Base-by-base conservation (phyloP, 352 stramenopile genomes). In the Phytophthora pistaciae region DNA sequence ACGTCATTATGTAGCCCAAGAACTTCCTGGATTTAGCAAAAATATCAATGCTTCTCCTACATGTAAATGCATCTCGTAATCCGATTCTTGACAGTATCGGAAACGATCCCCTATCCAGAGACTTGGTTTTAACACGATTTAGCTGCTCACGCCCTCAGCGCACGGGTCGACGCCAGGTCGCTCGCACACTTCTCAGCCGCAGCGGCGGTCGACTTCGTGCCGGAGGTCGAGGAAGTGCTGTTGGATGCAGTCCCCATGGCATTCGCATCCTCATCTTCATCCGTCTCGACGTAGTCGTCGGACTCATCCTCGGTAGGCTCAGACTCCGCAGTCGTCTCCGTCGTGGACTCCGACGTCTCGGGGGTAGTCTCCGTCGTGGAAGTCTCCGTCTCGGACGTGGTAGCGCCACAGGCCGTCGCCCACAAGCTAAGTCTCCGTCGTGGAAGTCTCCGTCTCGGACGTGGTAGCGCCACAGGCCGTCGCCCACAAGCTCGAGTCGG, bases 401-500 rank as follows among this genome's bases (percentile, higher is more conserved):
- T 50, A 0, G 59, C 20, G 8, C 59, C 59, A 21, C 59, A 66
- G 29, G 59, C 13, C 8, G 36, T 70, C 11, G 61, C 63, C 75
- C 75, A 83, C 13, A 82, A 60, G 13, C 58, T 64, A n/a, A 29
- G 44, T 44, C 36, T 44, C 36, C 36, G 36, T 44, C 2, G 36
- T 7, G 36, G 36, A 18, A 1, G 29, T 33, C 5, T 33, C 29
- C 29, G 29, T 20, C 29, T 52, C 59, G 3, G 56, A 53, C 10
- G 58, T 56, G 10, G 59, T 50, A 0, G 59, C 20, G 8, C 59
- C 59, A 21, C 59, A 66, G 29, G 59, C 13, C 8, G 36, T 70
- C 11, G 61, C 63, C 75, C 75, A 83, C 13, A 82, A 60, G 13
- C 58, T 64, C 11, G 46, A 14, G 29, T 77, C 63, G 20, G 75